Base-by-base conservation (phyloP, 768 basidiomycete genomes). In the Calvatia gigantea region DNA sequence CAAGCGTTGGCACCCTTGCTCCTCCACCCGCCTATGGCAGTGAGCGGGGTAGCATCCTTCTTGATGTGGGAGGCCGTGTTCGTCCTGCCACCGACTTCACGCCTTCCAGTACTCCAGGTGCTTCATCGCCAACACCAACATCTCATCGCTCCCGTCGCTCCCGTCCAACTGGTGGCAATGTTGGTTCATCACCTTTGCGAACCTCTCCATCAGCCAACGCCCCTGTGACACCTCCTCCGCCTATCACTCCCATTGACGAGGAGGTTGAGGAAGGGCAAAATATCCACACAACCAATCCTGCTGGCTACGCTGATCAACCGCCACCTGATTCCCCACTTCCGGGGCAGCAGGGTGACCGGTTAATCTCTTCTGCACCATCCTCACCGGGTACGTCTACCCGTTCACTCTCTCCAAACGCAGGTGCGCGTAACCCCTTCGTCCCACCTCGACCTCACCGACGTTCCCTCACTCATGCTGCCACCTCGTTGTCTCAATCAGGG, bases 21-120 rank as follows among this genome's bases (percentile, higher is more conserved):
- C 97, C 97, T 14, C 97, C 97, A 27, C 97, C 97, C 4, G 95
- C 97, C 0, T 98, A 98, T 70, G 97, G 97, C 15, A 94, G 91
- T 63, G 97, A 99, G 69, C 82, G 94, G 9, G 97, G 96, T 6
- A 96, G 93, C 66, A 98, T 99, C 56, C 76, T 99, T 7, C 79
- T 99, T 2, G 94, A 97, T 69, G 90, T 94, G 1, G 95, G 94
- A 17, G 86, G 85, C 35, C 80, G 78, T 38, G 65, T 75, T 46
- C 71, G 75, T 32, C 60, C 71, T 38, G 69, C 67, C 53, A 58
- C 72, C 25, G 72, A 77, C 35, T 69, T 70, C 19, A 73, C 75
- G 3, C 72, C 76, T 19, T 65, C 72, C n/a, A 73, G 73, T 39
- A 72, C 78, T 15, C 70, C 75, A 6, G 68, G 72, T 46, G 66